A percentile compares a stretch with the other conserved stretches of the same genome.
Conservation (phyloP, 805 yeast species). For the Metschnikowia reukaufii region DNA sequence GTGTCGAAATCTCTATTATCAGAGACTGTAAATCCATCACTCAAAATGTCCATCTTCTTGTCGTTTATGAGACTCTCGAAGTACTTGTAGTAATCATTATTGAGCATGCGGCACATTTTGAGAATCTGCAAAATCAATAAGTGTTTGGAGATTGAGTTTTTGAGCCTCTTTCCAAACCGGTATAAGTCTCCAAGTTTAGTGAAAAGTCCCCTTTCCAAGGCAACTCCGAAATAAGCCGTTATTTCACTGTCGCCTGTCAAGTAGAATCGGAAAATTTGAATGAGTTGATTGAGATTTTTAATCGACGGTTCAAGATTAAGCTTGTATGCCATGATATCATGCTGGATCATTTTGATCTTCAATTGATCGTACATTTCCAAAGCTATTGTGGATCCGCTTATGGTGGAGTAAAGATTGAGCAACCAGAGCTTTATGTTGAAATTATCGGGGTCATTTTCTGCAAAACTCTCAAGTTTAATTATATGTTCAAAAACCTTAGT, state of each 20-base stretch:
- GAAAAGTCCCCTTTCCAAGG: constrained; percentile 59
- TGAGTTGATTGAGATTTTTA: constrained; percentile 31
- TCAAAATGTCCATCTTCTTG: constrained; percentile 16
- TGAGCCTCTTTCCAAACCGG: constrained; percentile 54
- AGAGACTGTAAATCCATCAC: constrained; percentile 18
- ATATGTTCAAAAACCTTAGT: constrained; percentile 38
- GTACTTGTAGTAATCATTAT: constrained; percentile 30
- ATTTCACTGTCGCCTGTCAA: constrained; percentile 53
- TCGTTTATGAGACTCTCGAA: constrained; percentile 23
- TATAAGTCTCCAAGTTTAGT: constrained; percentile 68
- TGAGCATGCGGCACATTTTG: constrained; percentile 32
- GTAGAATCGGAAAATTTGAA: constrained; percentile 49
- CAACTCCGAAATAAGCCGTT: constrained; percentile 46
- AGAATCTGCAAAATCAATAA: constrained; percentile 34
- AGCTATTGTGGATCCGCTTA: constrained; percentile 58
- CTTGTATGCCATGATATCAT: constrained; percentile 63
- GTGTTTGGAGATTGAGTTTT: constrained; percentile 49
- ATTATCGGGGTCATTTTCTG: constrained; percentile 62
- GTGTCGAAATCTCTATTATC: constrained; percentile 65
- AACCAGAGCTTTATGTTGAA: constrained; percentile 73
- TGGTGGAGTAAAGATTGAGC: constrained; percentile 54
- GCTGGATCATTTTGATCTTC: constrained; percentile 72
- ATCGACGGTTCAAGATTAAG: constrained; percentile 47
- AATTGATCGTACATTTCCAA: constrained; percentile 50
- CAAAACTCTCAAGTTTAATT: constrained; percentile 57